Base-by-base conservation (phyloP, 2,329 filamentous ascomycete species). In the Colletotrichum gloeosporioides region DNA sequence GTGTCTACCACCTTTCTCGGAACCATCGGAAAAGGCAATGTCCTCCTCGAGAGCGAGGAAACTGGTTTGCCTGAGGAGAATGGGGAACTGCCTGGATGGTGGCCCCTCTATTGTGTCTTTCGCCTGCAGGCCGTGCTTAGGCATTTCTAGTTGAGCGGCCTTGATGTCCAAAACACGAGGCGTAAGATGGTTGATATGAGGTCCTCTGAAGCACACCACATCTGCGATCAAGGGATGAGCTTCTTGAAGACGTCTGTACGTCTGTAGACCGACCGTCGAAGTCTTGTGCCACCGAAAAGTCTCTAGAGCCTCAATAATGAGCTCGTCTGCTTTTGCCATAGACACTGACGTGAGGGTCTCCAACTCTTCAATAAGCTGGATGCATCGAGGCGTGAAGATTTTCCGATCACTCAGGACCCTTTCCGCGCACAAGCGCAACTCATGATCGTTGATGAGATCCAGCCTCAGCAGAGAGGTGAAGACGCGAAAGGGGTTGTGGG, bases 111-210 rank as follows among this genome's bases (percentile, higher is more conserved):
- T 89, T 2, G 84, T 81, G 1, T 87, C 85, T 75, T 91, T 91
- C 2, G 83, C 86, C 2, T 83, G 79, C 69, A 91, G 82, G 0
- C 86, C 86, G 4, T 79, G 78, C 2, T 77, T 69, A 0, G 80
- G 66, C 89, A 91, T 91, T 4, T 78, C 75, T 3, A 77, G 63
- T 65, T 90, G 88, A 1, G 85, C 87, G 0, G 82, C 78, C 13
- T 85, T 82, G 31, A 91, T 90, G 71, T 90, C 86, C 5, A 90
- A 81, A 0, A 88, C 88, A 3, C 88, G 83, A 0, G 89, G 89
- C 0, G 89, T 90, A 2, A 90, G 84, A 66, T 90, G 89, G 76
- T 90, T 90, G 79, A 90, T 88, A 77, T 91, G 89, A 4, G 87
- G 82, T 32, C 82, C 87, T 16, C 75, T 79, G 75, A 86, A 85